Evolutionary conservation across 2,329 filamentous ascomycete species (phyloP).

Genomic region (Aureobasidium zeae): DNA sequence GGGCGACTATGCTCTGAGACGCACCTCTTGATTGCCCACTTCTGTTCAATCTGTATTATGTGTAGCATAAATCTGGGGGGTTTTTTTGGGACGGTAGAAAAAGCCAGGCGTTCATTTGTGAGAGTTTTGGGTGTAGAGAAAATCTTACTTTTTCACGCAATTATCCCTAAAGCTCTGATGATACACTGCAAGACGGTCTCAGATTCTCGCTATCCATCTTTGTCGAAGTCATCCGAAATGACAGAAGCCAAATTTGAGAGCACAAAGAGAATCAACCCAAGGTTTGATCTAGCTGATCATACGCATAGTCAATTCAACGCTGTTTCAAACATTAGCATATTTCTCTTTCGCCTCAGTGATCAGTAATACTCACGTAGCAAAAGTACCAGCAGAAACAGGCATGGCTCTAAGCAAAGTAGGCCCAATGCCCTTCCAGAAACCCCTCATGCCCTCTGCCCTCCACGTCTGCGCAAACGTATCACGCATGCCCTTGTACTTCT

Average conservation of each 20-base stretch:
- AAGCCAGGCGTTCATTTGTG: slow-evolving; percentile 10
- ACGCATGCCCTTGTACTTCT: slow-evolving; percentile 71
- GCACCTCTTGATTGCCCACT: slow-evolving; percentile 1
- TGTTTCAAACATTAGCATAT: neutral
- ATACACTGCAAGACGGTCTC: too few relatives aligned
- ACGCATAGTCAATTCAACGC: slow-evolving; percentile 15
- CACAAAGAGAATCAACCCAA: too few relatives aligned
- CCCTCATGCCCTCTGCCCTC: slow-evolving; percentile 62
- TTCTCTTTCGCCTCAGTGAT: neutral
- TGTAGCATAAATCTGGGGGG: slow-evolving; percentile 8
- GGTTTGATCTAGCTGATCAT: slow-evolving; percentile 13
- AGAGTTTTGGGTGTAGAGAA: neutral
- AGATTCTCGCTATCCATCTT: too few relatives aligned
- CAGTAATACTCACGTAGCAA: slow-evolving; percentile 55
- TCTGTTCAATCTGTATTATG: slow-evolving; percentile 5
- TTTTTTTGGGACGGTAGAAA: slow-evolving; percentile 5
- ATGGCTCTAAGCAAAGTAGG: slow-evolving; percentile 89
- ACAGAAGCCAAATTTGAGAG: too few relatives aligned
- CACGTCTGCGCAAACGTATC: slow-evolving; percentile 83
- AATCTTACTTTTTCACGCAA: neutral
- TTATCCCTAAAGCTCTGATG: too few relatives aligned
- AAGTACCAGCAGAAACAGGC: slow-evolving; percentile 96
- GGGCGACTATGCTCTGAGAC: slow-evolving; percentile 6
- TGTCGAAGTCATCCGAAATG: too few relatives aligned
- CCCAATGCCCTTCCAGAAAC: slow-evolving; percentile 91